Base-by-base conservation (phyloP, 805 yeast species). In the Tetrapisispora arboricola region DNA sequence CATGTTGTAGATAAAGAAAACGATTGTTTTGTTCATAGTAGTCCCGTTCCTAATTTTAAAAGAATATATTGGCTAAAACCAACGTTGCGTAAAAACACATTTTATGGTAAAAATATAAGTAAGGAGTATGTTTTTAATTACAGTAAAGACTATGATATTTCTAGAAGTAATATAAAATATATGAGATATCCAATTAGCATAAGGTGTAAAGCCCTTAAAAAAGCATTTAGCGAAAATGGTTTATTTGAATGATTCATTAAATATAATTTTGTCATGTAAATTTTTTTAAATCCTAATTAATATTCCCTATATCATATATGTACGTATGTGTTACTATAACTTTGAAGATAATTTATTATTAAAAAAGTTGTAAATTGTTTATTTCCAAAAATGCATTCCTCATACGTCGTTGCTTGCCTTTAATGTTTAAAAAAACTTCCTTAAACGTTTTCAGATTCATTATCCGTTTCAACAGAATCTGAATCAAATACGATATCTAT, bases 401-500 rank as follows among this genome's bases (percentile, higher is more conserved):
- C n/a, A n/a, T n/a, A n/a, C n/a, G n/a, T n/a, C n/a, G n/a, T n/a
- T n/a, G n/a, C n/a, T n/a, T n/a, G n/a, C n/a, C n/a, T n/a, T n/a
- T n/a, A n/a, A n/a, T n/a, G n/a, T n/a, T n/a, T n/a, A n/a, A n/a
- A 28, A 12, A 9, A 18, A 28, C 31, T n/a, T 15, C 15, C 11
- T 28, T 25, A 11, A 7, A 7, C 27, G 27, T 28, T 10, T 5
- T 28, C 31, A 24, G 26, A 24, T 8, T 8, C 26, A 24, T 11
- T 31, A 13, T 21, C 13, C 7, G 10, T 36, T 2, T 38, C 41
- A 18, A 47, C 54, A 12, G 40, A 50, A 20, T 61, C 66, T 13
- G 61, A 57, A 38, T 66, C 71, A 21, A 67, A 62, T 1, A 63
- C 61, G 2, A 70, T 67, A 39, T 68, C 67, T 37, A 60, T 66